Evolutionary conservation across 345 rosid species (phyloP).

Genomic region (Noccaea caerulescens): DNA sequence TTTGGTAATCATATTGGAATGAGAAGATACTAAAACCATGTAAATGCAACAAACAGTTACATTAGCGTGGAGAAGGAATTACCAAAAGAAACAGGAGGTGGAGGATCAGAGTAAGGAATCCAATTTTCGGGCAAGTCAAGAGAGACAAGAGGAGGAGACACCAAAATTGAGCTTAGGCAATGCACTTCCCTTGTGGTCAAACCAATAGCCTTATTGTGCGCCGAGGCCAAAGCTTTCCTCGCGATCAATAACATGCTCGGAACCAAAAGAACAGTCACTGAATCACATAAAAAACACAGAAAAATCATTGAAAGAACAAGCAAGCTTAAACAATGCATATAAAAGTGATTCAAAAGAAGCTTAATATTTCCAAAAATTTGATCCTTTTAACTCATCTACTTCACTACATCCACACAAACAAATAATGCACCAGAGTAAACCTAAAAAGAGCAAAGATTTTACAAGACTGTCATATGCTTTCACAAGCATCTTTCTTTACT

Average conservation of each 20-base stretch:
- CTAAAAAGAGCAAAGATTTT: conserved; percentile 18
- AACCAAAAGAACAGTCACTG: conserved; percentile 18
- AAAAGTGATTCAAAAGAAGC: background rate
- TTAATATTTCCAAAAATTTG: background rate
- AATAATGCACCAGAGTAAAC: conserved; percentile 26
- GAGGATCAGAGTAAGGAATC: conserved; percentile 42
- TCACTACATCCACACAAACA: conserved; percentile 29
- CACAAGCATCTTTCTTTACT: conserved; percentile 23
- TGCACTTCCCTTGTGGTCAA: conserved; percentile 38
- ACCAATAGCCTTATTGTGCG: conserved; percentile 30
- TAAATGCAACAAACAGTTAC: conserved; percentile 12
- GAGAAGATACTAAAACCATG: background rate
- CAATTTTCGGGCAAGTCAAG: conserved; percentile 77
- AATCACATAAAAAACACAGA: background rate
- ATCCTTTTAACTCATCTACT: conserved; percentile 11
- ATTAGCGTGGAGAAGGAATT: conserved; percentile 20
- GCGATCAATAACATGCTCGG: conserved; percentile 38
- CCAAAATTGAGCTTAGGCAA: conserved; percentile 49
- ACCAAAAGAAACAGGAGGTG: conserved; percentile 43
- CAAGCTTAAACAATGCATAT: background rate
- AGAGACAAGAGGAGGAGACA: conserved; percentile 78
- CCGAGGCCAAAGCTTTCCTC: conserved; percentile 42
- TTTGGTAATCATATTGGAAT: background rate
- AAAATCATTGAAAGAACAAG: conserved; percentile 13
- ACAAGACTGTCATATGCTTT: conserved; percentile 3